Evolutionary conservation across 768 basidiomycete genomes (phyloP), one percentile per base, ranked within the genome.

Genomic region (Pholiota microspora): DNA sequence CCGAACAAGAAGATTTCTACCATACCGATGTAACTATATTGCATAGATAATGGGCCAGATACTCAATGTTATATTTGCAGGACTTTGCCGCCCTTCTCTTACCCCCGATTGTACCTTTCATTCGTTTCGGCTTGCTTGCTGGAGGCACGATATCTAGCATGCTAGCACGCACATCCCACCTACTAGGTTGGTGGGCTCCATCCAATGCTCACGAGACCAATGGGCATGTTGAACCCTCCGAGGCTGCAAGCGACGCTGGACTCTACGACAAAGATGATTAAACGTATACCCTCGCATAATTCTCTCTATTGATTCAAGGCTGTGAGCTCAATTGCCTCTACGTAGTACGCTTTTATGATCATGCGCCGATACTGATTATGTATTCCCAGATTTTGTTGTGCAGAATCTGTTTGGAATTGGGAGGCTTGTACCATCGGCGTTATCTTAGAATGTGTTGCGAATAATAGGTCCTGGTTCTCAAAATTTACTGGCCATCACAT

Each of bases 1-100:
- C 69, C 0, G 65, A 70, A 49, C 84, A 88, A 59, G 83, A 87
- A 59, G 83, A 85, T 61, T 78, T 82, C 52, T 80, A 79, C 57
- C 80, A 81, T 59, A 75, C n/a, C n/a, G n/a, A n/a, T n/a, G n/a
- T n/a, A n/a, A n/a, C n/a, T n/a, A n/a, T n/a, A n/a, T n/a, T n/a
- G n/a, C n/a, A n/a, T n/a, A n/a, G n/a, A n/a, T n/a, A n/a, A n/a
- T n/a, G 15, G n/a, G 3, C 16, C 21, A 10, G 8, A 13, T n/a
- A n/a, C 40, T 36, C 35, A 15, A 21, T 42, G 18, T 16, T 24
- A 18, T 9, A 16, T 54, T 15, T 23, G 8, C 45, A 78, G 73
- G 77, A 82, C 34, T 68, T 81, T 34, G 65, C 71, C n/a, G 64
- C 72, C 7, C 67, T 79, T 7, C 52, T 80, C 34, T 21, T 79